phyloP scores from a whole-genome alignment of 192 early-diverging fungal species.

The Entomortierella lignicola region DNA sequence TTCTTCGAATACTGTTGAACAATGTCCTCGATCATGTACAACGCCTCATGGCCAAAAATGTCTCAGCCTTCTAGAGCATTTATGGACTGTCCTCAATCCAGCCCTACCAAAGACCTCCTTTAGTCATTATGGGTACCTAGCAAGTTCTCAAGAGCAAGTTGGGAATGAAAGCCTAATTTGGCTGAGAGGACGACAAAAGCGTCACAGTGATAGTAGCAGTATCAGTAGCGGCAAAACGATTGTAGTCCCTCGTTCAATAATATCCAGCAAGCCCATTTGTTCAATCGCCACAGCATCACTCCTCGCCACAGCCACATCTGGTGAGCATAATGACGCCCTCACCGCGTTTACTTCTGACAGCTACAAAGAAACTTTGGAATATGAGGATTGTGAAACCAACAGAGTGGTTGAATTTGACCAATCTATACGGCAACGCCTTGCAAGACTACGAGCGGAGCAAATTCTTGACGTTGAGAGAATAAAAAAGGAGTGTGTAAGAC shows the following conservation, averaged over 20 bases:
- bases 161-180: neutral
- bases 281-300: neutral
- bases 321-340: too few relatives aligned
- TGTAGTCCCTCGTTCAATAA: neutral
- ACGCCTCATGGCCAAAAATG: slow-evolving; percentile 12
- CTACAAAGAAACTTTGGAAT: neutral
- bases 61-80: neutral
- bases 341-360: neutral
- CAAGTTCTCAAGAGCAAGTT: too few relatives aligned
- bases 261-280: neutral
- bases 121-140: too few relatives aligned
- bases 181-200: neutral
- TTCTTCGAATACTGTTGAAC: neutral
- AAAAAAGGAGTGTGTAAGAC: slow-evolving; percentile 15
- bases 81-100: neutral
- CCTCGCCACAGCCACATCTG: neutral
- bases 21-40: neutral
- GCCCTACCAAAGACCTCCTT: neutral
- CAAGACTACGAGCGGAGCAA: slow-evolving; percentile 5
- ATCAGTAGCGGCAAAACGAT: slow-evolving; percentile 17
- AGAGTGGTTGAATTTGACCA: neutral
- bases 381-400: neutral
- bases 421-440: neutral
- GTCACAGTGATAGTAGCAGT: slow-evolving; percentile 12
- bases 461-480: slow-evolving; percentile 22